Base-by-base conservation (phyloP, 352 stramenopile genomes). In the Phytopythium chamaehyphon region DNA sequence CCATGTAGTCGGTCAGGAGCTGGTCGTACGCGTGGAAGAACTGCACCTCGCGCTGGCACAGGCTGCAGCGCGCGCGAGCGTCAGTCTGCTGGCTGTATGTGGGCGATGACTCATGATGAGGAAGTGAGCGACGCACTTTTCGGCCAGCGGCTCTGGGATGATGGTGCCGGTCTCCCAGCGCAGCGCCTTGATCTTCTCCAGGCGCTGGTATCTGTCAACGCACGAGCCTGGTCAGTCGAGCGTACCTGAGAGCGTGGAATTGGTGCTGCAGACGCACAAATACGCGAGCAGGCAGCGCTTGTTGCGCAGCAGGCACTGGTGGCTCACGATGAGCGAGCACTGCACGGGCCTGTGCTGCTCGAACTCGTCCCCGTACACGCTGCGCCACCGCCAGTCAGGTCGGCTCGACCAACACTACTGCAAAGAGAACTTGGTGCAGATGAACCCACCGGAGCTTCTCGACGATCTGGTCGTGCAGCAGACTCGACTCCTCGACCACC, bases 21-120 rank as follows among this genome's bases (percentile, higher is more conserved):
- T 95, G 78, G 66, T 97, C 89, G 67, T 97, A 97, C 40, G 71
- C 67, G 62, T 96, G 85, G 63, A 96, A 96, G 58, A 96, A 94
- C 56, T 96, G 83, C 48, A 91, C 69, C 56, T 97, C 89, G 23
- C 68, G 71, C 42, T 83, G 73, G 51, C 80, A 90, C 40, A 97
- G 65, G 40, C 85, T 96, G 28, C 28, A 33, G 5, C 5, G 28
- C 28, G 28, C 5, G 28, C 28, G 28, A 33, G 28, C 5, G 28
- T 33, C 9, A 33, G n/a, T n/a, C n/a, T n/a, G n/a, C n/a, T n/a
- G n/a, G n/a, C n/a, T n/a, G n/a, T n/a, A n/a, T n/a, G n/a, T n/a
- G n/a, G n/a, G n/a, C n/a, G n/a, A n/a, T n/a, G n/a, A n/a, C n/a
- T n/a, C n/a, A 48, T 36, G 12, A 31, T 28, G 7, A 44, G 10